These are phyloP conservation scores for Paramecium tetraurelia DNA, from an alignment of 73 alveolate species.

Conservation along the genomic window DNA sequence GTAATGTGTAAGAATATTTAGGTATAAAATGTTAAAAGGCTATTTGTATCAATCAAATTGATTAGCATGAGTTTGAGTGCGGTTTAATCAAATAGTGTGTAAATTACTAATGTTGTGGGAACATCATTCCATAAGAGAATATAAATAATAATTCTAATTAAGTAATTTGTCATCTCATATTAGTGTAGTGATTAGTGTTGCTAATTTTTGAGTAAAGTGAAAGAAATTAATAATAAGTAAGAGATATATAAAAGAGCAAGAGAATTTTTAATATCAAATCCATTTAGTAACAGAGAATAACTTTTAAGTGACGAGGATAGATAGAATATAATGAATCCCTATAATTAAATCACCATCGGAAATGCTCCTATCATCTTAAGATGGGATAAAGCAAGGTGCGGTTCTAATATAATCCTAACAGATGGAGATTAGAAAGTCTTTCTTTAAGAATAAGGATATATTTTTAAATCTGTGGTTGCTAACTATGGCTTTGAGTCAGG, in stretches of 20 bases:
- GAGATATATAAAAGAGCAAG: not conserved
- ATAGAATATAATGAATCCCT: too few relatives aligned
- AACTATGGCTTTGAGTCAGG: conserved; percentile 53
- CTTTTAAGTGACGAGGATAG: too few relatives aligned
- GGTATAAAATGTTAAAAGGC: not conserved
- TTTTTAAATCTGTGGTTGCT: conserved; percentile 39
- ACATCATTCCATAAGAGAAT: not conserved
- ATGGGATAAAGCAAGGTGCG: conserved; percentile 44
- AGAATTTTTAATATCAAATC: not conserved
- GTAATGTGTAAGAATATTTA: not conserved
- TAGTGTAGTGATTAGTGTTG: not conserved
- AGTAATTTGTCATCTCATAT: not conserved
- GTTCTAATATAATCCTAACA: conserved; percentile 21
- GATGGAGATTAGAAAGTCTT: conserved; percentile 8
- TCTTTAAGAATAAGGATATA: conserved; percentile 36
- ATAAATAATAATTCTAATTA: not conserved
- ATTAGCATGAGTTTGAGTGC: not conserved
- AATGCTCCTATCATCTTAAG: not conserved
- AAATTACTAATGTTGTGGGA: not conserved
- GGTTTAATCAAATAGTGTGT: not conserved
- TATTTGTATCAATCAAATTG: not conserved
- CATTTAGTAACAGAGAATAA: too few relatives aligned
- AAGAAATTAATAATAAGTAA: not conserved
- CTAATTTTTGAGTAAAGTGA: not conserved
- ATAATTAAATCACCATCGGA: too few relatives aligned